A percentile compares a stretch with the other conserved stretches of the same genome.
These are phyloP conservation scores for Microthlaspi erraticum DNA, from an alignment of 345 rosid genomes.

Conservation along the genomic window DNA sequence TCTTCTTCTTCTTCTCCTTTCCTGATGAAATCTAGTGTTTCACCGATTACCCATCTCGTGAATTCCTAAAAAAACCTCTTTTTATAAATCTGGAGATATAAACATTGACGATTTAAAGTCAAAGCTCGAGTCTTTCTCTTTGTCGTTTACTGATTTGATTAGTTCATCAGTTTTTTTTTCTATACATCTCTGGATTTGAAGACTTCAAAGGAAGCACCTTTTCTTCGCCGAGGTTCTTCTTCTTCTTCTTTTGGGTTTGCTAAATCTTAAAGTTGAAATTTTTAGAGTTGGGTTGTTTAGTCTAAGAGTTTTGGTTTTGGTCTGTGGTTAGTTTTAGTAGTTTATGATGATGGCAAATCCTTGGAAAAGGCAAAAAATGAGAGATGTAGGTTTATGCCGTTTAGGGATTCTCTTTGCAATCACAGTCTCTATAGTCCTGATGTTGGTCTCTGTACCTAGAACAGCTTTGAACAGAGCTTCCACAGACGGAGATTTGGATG, in stretches of 20 bases:
- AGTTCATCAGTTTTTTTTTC: background rate
- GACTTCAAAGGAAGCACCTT: conserved; percentile 6
- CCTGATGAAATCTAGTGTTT: background rate
- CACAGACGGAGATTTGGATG: conserved; percentile 38
- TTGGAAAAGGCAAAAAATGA: conserved; percentile 66
- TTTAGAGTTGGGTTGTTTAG: background rate
- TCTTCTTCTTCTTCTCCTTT: background rate
- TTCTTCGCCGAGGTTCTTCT: background rate
- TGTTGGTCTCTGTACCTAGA: conserved; percentile 58
- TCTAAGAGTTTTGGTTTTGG: background rate
- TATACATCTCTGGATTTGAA: conserved; percentile 19
- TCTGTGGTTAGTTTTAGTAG: conserved; percentile 3
- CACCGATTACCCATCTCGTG: conserved; percentile 20
- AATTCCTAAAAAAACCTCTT: background rate
- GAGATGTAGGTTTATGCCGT: conserved; percentile 59
- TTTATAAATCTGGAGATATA: background rate
- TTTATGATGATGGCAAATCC: conserved; percentile 55
- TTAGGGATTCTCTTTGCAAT: conserved; percentile 54
- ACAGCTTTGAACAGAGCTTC: conserved; percentile 45
- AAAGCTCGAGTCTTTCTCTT: conserved; percentile 29
- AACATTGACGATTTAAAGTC: conserved; percentile 7
- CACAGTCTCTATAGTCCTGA: conserved; percentile 57
- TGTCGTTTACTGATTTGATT: conserved; percentile 12
- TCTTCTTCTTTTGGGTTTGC: background rate
- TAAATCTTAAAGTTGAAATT: background rate